A percentile compares a stretch with the other conserved stretches of the same genome.
Evolutionary conservation across 129 eudicot genomes (phyloP).

Genomic region (Flaveria robusta): DNA sequence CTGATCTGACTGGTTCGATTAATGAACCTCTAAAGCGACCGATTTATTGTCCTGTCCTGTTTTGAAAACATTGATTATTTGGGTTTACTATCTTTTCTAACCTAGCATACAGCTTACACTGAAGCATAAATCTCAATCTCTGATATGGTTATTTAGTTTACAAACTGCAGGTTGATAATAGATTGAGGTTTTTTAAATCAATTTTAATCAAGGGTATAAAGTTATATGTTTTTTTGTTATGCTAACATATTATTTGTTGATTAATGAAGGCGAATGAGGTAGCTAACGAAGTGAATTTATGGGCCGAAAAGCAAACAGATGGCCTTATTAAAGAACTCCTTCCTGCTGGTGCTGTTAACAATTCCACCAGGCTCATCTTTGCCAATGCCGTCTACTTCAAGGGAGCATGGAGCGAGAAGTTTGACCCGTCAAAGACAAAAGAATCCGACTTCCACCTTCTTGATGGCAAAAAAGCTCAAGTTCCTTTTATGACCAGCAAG

Average conservation of each 20-base stretch:
- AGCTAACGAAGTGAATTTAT: constrained; percentile 59
- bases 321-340: constrained; percentile 74
- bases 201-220: too few species aligned
- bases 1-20: too few species aligned
- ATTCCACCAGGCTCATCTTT: constrained; percentile 60
- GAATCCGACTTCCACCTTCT: constrained; percentile 64
- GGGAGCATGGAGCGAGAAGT: constrained; percentile 76
- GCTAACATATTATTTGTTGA: constrained; percentile 17
- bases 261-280: constrained; percentile 61
- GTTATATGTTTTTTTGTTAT: neutral
- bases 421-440: constrained; percentile 55
- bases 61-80: too few species aligned
- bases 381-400: constrained; percentile 84
- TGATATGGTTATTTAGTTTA: too few species aligned
- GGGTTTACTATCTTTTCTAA: too few species aligned
- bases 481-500: constrained; percentile 75
- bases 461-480: constrained; percentile 49
- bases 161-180: too few species aligned
- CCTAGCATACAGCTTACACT: too few species aligned
- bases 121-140: too few species aligned
- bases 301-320: constrained; percentile 76
- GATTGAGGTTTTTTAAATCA: too few species aligned
- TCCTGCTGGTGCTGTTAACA: constrained; percentile 53
- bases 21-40: too few species aligned
- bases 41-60: too few species aligned